Evolutionary conservation across 176 grass and related monocot genomes (phyloP).

Genomic region (Raddia guianensis): DNA sequence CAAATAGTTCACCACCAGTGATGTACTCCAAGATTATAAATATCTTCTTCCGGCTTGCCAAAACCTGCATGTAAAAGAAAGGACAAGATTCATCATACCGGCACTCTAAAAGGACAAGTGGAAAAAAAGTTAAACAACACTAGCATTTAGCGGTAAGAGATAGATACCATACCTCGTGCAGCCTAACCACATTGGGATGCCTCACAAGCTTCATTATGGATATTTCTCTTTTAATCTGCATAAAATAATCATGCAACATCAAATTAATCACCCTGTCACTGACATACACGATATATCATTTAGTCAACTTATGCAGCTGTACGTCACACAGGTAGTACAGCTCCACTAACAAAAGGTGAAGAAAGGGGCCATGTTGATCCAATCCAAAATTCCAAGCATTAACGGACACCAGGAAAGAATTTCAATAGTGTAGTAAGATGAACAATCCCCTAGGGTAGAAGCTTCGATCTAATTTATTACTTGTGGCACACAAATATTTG

Average conservation of each 20-base stretch:
- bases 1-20: slow-evolving; percentile 94
- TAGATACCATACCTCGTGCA: slow-evolving; percentile 63
- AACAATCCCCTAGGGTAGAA: not conserved
- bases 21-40: slow-evolving; percentile 99
- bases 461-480: not conserved
- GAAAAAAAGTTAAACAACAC: slow-evolving; percentile 17
- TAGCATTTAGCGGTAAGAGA: slow-evolving; percentile 20
- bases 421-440: not conserved
- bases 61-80: slow-evolving; percentile 74
- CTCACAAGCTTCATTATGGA: slow-evolving; percentile 99
- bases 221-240: slow-evolving; percentile 98
- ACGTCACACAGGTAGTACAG: not conserved
- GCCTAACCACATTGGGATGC: slow-evolving; percentile 92
- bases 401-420: not conserved
- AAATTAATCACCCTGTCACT: not conserved
- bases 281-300: not conserved
- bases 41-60: slow-evolving; percentile 96
- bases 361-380: not conserved
- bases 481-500: not conserved
- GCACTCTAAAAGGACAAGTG: not conserved
- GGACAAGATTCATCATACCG: not conserved
- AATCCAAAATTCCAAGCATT: not conserved
- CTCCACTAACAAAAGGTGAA: not conserved
- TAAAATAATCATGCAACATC: slow-evolving; percentile 12
- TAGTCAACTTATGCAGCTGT: slow-evolving; percentile 26